Percentiles rank a stretch among this genome's conserved stretches.
Evolutionary conservation across 2,329 filamentous ascomycete genomes (phyloP).

Genomic region (Cytospora piceae): DNA sequence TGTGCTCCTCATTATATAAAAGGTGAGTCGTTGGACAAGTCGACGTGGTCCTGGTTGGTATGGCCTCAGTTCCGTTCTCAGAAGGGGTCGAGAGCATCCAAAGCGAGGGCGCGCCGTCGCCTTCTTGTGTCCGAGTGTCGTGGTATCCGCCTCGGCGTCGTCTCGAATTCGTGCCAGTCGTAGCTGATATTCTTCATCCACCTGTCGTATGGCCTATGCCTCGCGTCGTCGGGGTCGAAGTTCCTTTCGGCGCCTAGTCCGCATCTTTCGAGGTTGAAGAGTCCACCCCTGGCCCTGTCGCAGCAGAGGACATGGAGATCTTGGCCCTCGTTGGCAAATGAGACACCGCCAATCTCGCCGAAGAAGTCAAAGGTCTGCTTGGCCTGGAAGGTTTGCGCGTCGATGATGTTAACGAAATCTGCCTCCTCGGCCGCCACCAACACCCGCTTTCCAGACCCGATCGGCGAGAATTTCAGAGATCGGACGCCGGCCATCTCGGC

Average conservation of each 20-base stretch:
- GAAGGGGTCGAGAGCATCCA: constrained; percentile 35
- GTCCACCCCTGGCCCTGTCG: constrained; percentile 67
- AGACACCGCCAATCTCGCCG: constrained; percentile 72
- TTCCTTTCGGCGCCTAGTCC: constrained; percentile 43
- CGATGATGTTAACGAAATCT: constrained; percentile 72
- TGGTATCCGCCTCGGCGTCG: constrained; percentile 24
- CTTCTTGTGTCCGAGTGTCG: constrained; percentile 29
- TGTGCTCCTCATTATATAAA: constrained; percentile 26
- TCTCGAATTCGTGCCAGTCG: constrained; percentile 37
- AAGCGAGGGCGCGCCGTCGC: constrained; percentile 30
- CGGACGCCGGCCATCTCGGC: constrained; percentile 71
- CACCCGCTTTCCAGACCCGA: constrained; percentile 67
- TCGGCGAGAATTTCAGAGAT: constrained; percentile 71
- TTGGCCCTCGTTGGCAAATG: constrained; percentile 68
- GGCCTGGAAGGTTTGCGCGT: constrained; percentile 65
- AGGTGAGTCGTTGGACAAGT: constrained; percentile 8
- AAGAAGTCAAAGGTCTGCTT: constrained; percentile 76
- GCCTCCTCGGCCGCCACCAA: constrained; percentile 77
- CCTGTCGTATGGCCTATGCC: constrained; percentile 20
- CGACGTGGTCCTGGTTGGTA: not conserved
- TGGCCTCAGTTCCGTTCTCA: constrained; percentile 27
- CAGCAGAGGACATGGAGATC: constrained; percentile 71
- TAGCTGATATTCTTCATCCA: constrained; percentile 25
- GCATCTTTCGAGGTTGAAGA: constrained; percentile 64
- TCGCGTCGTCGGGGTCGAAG: constrained; percentile 30